Conservation (phyloP, 164 flowering plant species). For the Berberis vulgaris region DNA sequence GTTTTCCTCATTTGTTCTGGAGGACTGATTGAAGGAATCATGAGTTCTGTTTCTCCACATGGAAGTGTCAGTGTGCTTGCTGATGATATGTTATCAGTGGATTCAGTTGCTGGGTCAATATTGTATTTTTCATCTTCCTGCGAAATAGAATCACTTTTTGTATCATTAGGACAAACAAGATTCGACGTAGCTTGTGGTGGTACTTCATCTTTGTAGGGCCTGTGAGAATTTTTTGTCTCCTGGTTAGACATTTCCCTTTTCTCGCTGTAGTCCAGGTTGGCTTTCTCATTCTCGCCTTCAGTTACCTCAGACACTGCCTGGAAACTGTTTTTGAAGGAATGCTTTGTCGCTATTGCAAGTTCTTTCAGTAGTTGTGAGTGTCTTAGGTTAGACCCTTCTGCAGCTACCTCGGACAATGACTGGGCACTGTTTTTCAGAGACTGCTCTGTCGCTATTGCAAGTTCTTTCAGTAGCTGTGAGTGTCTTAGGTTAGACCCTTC, state of each 20-base stretch:
- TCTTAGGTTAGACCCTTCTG: too few species aligned
- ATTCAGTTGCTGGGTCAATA: background rate
- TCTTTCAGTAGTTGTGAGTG: too few species aligned
- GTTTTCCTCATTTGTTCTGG: conserved; percentile 16
- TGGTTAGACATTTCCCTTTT: conserved; percentile 6
- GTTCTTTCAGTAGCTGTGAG: conserved; percentile 11
- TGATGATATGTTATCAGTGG: conserved; percentile 18
- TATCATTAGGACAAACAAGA: conserved; percentile 10
- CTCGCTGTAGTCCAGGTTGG: conserved; percentile 1
- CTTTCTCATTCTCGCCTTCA: conserved; percentile 3
- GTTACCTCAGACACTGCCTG: too few species aligned
- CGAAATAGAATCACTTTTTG: conserved; percentile 7
- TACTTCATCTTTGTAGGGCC: conserved; percentile 13
- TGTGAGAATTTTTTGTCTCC: conserved; percentile 6
- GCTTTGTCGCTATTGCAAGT: too few species aligned
- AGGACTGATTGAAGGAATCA: conserved; percentile 7
- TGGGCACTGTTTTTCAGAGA: background rate
- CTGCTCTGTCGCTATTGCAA: conserved; percentile 9
- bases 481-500: conserved; percentile 8
- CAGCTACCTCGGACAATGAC: conserved; percentile 8
- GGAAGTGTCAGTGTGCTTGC: conserved; percentile 9
- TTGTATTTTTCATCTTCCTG: conserved; percentile 10
- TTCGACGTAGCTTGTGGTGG: conserved; percentile 15
- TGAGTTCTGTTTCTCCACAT: conserved; percentile 19
- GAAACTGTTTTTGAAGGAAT: too few species aligned